Base-by-base conservation (phyloP, 345 rosid species). In the Triadica sebifera region DNA sequence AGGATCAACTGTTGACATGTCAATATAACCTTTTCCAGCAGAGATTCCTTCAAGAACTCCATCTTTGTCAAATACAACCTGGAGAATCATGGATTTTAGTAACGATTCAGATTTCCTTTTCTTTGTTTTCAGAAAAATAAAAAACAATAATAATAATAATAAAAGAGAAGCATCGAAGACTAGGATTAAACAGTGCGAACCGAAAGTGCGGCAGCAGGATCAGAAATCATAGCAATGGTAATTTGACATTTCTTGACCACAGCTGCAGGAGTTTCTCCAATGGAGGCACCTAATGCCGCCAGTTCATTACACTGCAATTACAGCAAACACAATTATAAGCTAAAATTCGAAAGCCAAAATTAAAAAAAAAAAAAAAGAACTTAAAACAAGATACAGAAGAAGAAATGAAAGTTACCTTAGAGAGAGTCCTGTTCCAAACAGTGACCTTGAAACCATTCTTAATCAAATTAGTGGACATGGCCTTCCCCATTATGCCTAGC, bases 401-500 rank as follows among this genome's bases (percentile, higher is more conserved):
- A 56, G 62, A 69, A 39, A 10, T 43, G 4, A 9, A 12, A 24
- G 10, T 37, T 10, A 94, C 98, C 98, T 92, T 92, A 25, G 98
- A 86, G 57, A 89, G 90, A 34, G 97, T 94, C 57, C 98, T 84
- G 88, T 94, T 94, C 98, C 98, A 94, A 17, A 94, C 97, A 64
- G 95, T 91, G 34, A 94, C 98, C 60, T 89, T 94, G 86, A 92
- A 92, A 50, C 97, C 97, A 78, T 86, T 80, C 15, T 82, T 86
- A 62, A 92, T 81, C 84, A 94, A 81, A 84, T 92, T 94, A 86
- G 88, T 76, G 38, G 97, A 76, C 96, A 94, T 94, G 86, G 94
- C 98, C 79, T 89, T 92, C 50, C 98, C 98, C 98, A 94, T 94
- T 66, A 94, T 94, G 38, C 98, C 98, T 73, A 94, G 60, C 29